Evolutionary conservation across 1,284 basidiomycete species (phyloP).

Genomic region (Butyriboletus pseudospeciosus): DNA sequence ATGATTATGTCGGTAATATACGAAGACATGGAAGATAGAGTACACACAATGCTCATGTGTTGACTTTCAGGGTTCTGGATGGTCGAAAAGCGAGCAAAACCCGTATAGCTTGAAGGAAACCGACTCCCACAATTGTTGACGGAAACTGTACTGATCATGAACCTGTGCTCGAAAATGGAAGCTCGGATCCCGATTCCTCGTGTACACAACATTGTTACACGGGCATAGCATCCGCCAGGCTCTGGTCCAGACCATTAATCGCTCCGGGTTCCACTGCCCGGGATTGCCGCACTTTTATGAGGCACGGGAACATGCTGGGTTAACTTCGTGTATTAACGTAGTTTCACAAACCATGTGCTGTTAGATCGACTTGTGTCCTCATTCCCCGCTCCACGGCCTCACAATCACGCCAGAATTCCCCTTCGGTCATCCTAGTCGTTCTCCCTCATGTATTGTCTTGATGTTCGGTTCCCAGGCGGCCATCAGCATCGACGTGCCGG

Average conservation of each 20-base stretch:
- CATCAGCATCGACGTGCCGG: not conserved
- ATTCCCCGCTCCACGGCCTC: not conserved
- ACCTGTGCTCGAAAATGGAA: not conserved
- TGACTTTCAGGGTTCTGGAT: slow-evolving; percentile 17
- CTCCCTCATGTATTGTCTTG: too few relatives aligned
- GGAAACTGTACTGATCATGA: too few relatives aligned
- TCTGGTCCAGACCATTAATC: not conserved
- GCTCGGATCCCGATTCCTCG: not conserved
- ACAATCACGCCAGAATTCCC: not conserved
- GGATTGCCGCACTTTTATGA: not conserved
- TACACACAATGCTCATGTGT: too few relatives aligned
- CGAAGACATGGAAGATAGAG: too few relatives aligned
- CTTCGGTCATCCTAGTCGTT: not conserved
- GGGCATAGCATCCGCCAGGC: not conserved
- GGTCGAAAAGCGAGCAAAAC: slow-evolving; percentile 18
- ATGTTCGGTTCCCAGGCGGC: not conserved
- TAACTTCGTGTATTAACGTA: not conserved
- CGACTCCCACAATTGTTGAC: not conserved
- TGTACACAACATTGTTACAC: not conserved
- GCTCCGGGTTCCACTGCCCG: not conserved
- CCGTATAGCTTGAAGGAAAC: not conserved
- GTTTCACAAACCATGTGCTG: not conserved
- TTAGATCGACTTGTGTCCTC: not conserved
- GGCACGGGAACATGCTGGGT: not conserved
- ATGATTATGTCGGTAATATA: too few relatives aligned